Base-by-base conservation (phyloP, 169 alveolate genomes). In the Plasmodium fragile region DNA sequence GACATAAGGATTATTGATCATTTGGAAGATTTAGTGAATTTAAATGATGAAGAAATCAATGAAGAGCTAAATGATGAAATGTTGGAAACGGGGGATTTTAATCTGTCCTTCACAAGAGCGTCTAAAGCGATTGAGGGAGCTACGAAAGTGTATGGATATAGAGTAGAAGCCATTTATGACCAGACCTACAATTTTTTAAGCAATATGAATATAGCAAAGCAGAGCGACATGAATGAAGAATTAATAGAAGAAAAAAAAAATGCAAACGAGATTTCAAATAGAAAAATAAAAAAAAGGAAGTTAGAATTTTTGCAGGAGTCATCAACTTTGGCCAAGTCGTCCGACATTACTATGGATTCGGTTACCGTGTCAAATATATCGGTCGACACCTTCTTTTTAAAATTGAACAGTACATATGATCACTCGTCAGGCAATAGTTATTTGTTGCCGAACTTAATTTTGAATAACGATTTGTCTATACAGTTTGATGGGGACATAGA, bases 1-100 rank as follows among this genome's bases (percentile, higher is more conserved):
- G 98, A 97, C 36, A 96, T 97, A 22, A 92, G 96, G 32, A 92
- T 97, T 77, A 97, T 97, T 10, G 98, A 97, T 41, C 98, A 97
- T 75, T 95, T 97, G 83, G 96, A 96, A 43, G 98, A 97, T 82
- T 89, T 97, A 85, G 97, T 97, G 32, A 95, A 95, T 82, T 65
- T 96, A 30, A 93, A 94, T 85, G 96, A 95, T 32, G 97, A 95
- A 36, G 94, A 95, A 52, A 95, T 87, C 41, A 93, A 91, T 65
- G 97, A 93, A 49, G 96, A 95, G 28, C 94, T 77, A 72, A 82
- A 81, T 30, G 94, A 80, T 65, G 96, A 93, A 53, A 52, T 89
- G 81, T 41, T 78, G 53, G 92, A 77, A 87, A 89, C 36, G 22
- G 96, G 95, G 16, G 93, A 93, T 25, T 45, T 71, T 18, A 92